phyloP scores from a whole-genome alignment of 2,329 filamentous ascomycete genomes.

The Exophiala sideris region DNA sequence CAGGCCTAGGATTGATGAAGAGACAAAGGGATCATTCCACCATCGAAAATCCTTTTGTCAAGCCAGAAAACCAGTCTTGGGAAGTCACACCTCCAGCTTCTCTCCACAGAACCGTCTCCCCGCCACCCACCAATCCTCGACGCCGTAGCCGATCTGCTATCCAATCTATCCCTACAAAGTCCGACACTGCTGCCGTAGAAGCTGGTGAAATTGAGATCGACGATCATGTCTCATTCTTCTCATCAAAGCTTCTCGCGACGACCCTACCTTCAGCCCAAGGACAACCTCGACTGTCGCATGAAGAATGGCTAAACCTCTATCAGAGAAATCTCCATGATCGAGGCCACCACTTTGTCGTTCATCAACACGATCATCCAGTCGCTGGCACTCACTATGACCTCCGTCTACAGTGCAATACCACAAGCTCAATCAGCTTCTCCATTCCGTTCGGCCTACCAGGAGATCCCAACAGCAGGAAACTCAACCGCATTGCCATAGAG shows the following conservation, averaged over 20 bases:
- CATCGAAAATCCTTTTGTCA: slow-evolving; percentile 13
- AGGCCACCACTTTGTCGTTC: slow-evolving; percentile 63
- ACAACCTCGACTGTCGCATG: slow-evolving; percentile 39
- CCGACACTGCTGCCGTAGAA: slow-evolving; percentile 47
- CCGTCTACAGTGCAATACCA: slow-evolving; percentile 64
- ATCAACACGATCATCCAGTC: slow-evolving; percentile 70
- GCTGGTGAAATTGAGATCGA: slow-evolving; percentile 48
- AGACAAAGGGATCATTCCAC: neutral
- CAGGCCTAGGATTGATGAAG: slow-evolving; percentile 7
- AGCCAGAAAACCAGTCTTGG: slow-evolving; percentile 6
- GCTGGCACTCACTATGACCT: slow-evolving; percentile 68
- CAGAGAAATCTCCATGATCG: slow-evolving; percentile 43
- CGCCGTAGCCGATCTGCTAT: slow-evolving; percentile 1
- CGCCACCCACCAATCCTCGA: slow-evolving; percentile 12
- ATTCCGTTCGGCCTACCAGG: slow-evolving; percentile 63
- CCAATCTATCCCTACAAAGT: neutral
- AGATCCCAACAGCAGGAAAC: slow-evolving; percentile 52
- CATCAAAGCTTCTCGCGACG: slow-evolving; percentile 37
- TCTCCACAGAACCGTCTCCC: slow-evolving; percentile 19
- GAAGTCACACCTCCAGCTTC: slow-evolving; percentile 13
- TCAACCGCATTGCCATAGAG: slow-evolving; percentile 60
- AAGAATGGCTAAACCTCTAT: slow-evolving; percentile 47
- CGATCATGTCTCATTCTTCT: slow-evolving; percentile 50
- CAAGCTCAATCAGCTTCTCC: slow-evolving; percentile 63
- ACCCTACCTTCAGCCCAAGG: slow-evolving; percentile 24